Evolutionary conservation across 371 early-diverging fungal genomes (phyloP), one percentile per base, ranked within the genome.

Genomic region (Dentiscutata heterogama): DNA sequence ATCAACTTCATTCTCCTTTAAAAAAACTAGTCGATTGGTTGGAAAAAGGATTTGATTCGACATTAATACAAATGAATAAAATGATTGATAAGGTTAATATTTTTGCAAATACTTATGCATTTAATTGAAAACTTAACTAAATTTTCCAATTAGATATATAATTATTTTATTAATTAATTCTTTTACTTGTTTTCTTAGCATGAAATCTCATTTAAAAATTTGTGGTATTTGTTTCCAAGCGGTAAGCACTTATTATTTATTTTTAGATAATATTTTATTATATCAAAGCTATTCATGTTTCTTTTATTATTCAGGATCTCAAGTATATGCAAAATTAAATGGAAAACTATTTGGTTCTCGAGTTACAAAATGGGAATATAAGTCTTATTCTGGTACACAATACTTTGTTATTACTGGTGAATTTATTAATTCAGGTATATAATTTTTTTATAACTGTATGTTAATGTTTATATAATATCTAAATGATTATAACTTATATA

Each of bases 221-320:
- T 71, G 39, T 71, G 27, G 10, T 71, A 71, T 71, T 2, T 71
- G 1, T 71, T 71, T 71, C 71, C 71, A 25, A 71, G 6, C 2
- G 71, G 71, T 71, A 71, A 2, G 13, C 8, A 0, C 16, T 31
- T 70, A 46, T 11, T 70, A 10, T 35, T 50, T 20, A 39, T 25
- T 16, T 46, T 18, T 18, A 5, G 20, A 22, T 4, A 10, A 7
- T 35, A 20, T 71, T 71, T 7, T n/a, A 46, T 22, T 50, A 0
- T 71, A 39, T 2, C 20, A 16, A 42, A 46, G n/a, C 0, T 46
- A 46, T 46, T 39, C 4, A 20, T 39, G 39, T 16, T 35, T 35
- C n/a, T 46, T 10, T 18, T 25, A 35, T 4, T 22, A 35, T 39
- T 71, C 3, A 50, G 71, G 20, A 18, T 14, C 29, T 20, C 51